These are phyloP conservation scores for Aspergillus funiculosus DNA, from an alignment of 495 filamentous ascomycete genomes.

Conservation along the genomic window DNA sequence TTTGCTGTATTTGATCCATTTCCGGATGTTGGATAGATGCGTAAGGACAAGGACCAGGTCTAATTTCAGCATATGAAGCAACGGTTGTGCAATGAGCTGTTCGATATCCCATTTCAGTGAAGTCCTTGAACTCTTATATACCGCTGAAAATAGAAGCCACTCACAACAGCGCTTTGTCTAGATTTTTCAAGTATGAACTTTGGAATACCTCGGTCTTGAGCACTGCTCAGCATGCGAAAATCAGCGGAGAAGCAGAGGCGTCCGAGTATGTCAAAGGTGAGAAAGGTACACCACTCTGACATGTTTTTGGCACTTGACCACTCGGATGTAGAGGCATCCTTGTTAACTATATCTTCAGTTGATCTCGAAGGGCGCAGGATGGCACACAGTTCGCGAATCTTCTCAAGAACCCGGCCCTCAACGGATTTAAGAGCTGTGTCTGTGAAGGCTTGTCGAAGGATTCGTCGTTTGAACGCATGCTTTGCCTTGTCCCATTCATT, in stretches of 20 bases:
- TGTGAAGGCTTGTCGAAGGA: conserved; percentile 3
- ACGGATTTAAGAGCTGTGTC: neutral
- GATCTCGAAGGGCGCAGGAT: no score
- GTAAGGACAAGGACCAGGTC: no score
- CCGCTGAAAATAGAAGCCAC: no score
- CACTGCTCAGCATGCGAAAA: no score
- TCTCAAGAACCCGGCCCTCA: neutral
- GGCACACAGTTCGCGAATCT: conserved; percentile 1
- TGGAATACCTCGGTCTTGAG: conserved; percentile 18
- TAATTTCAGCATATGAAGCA: no score
- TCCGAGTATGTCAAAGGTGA: conserved; percentile 12
- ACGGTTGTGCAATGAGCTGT: no score
- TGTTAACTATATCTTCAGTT: no score
- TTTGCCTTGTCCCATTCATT: conserved; percentile 32
- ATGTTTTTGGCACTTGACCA: conserved; percentile 25
- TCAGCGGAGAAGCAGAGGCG: no score
- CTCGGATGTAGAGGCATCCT: neutral
- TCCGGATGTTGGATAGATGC: neutral
- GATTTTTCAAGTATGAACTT: neutral
- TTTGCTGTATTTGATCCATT: conserved; percentile 20
- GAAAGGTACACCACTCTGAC: conserved; percentile 24
- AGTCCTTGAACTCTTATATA: no score
- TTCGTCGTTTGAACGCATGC: conserved; percentile 22
- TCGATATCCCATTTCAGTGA: no score
- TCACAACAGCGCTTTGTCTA: no score